Evolutionary conservation across 2,329 filamentous ascomycete species (phyloP), one percentile per base, ranked within the genome.

Genomic region (Phaeoacremonium minimum): DNA sequence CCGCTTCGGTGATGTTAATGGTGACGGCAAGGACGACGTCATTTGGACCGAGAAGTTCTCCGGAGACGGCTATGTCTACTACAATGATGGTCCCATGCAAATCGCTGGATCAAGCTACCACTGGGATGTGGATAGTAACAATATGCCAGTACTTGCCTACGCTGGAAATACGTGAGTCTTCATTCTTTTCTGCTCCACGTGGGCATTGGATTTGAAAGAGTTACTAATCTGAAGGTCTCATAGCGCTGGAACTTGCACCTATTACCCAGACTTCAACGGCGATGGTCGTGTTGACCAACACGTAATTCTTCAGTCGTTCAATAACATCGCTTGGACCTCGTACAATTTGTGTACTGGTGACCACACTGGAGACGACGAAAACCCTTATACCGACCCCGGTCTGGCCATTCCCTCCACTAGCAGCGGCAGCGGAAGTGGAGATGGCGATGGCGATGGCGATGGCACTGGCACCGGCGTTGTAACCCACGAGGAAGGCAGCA

Each of bases 1-100:
- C 11, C 51, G 54, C 7, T 67, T 46, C 20, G 57, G 53, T 4
- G 64, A 67, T 42, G 54, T 65, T 15, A 58, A 66, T 35, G 58
- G 60, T 9, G 57, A 62, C 30, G 57, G 58, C 13, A 41, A 32
- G 7, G 55, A 48, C 14, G 63, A 66, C 43, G 40, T 62, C 15
- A 37, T 63, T 15, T 56, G 47, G 47, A 41, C 55, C 15, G 49
- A 66, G 33, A 61, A 63, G 43, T 58, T 56, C 46, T 53, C 43
- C 6, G 56, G 44, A 7, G 47, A 58, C 17, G 51, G 46, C 2
- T 35, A 18, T 2, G 51, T 59, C 5, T 64, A 49, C 49, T 51
- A 52, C 29, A 62, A 63, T 45, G 33, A 32, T 2, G 55, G 57
- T 4, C 41, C 33, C 4, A 32, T 30, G 1, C 31, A 38, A 6